phyloP scores from a whole-genome alignment of 1,284 basidiomycete genomes.

The Mycosarcoma mackinlayi region DNA sequence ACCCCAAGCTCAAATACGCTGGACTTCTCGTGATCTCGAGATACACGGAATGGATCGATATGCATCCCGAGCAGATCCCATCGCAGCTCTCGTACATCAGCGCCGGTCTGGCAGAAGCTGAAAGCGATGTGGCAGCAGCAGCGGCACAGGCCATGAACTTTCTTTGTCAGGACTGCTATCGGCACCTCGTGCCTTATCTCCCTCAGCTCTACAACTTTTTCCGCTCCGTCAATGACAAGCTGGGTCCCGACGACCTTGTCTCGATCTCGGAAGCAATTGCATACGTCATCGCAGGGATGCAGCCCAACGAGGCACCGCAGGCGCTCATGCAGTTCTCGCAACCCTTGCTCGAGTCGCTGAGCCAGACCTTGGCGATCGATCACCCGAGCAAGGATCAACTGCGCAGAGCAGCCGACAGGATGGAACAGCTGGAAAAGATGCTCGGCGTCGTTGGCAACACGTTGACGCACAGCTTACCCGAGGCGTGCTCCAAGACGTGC shows the following conservation, averaged over 20 bases:
- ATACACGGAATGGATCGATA: conserved; percentile 96
- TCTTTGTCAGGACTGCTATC: conserved; percentile 89
- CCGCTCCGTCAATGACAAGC: conserved; percentile 78
- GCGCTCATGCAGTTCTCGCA: conserved; percentile 83
- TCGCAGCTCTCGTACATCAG: conserved; percentile 91
- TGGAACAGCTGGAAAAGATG: conserved; percentile 63
- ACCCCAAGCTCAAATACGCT: conserved; percentile 93
- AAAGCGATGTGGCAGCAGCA: conserved; percentile 80
- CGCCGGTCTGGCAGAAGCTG: conserved; percentile 79
- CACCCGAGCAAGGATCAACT: conserved; percentile 72
- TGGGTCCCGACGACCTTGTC: conserved; percentile 86
- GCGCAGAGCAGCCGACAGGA: conserved; percentile 78
- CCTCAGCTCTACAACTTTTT: conserved; percentile 92
- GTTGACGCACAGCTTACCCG: conserved; percentile 73
- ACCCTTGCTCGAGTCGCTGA: conserved; percentile 71
- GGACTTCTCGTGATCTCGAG: conserved; percentile 93
- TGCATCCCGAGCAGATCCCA: conserved; percentile 87
- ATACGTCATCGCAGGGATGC: conserved; percentile 92
- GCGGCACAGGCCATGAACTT: conserved; percentile 96
- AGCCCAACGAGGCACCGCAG: conserved; percentile 80
- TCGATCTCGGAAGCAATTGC: conserved; percentile 96
- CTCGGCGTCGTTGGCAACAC: conserved; percentile 41
- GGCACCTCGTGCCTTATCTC: conserved; percentile 91
- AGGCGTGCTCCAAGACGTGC: conserved; percentile 81
- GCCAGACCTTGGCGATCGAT: conserved; percentile 55